These are phyloP conservation scores for Tulasnella sp. DNA, from an alignment of 768 basidiomycete genomes.

Conservation along the genomic window DNA sequence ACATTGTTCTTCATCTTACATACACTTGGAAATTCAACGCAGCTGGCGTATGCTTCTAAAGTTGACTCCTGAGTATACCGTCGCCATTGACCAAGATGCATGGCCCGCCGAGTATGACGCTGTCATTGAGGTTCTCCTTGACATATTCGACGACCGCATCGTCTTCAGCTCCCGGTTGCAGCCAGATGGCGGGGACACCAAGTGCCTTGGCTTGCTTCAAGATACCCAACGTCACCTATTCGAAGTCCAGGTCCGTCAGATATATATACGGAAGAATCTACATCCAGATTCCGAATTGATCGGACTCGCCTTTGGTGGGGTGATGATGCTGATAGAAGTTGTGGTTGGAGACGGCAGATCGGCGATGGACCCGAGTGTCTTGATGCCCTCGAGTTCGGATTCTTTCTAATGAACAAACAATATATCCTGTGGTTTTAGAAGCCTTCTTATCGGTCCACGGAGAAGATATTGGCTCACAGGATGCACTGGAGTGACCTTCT, in stretches of 20 bases:
- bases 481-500: constrained; percentile 60
- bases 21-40: neutral
- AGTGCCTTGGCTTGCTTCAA: constrained; percentile 58
- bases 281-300: neutral
- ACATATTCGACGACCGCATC: constrained; percentile 52
- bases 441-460: too few relatives aligned
- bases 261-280: neutral
- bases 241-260: too few relatives aligned
- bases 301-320: constrained; percentile 52
- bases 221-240: constrained; percentile 57
- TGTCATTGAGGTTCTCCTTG: constrained; percentile 47
- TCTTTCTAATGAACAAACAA: constrained; percentile 28
- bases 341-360: constrained; percentile 48
- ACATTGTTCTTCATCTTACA: neutral
- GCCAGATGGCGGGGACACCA: constrained; percentile 67
- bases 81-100: constrained; percentile 77
- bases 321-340: constrained; percentile 71
- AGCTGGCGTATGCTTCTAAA: neutral
- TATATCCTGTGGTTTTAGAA: constrained; percentile 35
- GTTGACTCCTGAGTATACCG: constrained; percentile 4
- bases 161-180: constrained; percentile 81
- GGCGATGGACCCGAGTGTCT: constrained; percentile 43
- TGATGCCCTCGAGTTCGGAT: constrained; percentile 52
- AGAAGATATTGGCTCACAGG: constrained; percentile 40
- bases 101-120: constrained; percentile 70